Evolutionary conservation across 148 eudicot species (phyloP).

Genomic region (Selenicereus undatus): DNA sequence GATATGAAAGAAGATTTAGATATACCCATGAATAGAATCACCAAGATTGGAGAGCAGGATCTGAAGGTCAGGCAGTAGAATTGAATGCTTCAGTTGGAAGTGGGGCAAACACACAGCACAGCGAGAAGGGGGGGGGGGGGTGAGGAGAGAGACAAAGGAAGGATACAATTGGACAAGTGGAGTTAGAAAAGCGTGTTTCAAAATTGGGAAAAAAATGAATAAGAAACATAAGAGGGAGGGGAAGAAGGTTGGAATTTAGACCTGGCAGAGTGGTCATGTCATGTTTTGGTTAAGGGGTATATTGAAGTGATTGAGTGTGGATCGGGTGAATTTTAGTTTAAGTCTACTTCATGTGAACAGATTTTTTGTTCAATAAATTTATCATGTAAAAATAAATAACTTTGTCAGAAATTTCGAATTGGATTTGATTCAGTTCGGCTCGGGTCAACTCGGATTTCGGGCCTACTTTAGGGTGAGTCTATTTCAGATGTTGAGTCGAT

Average conservation of each 20-base stretch:
- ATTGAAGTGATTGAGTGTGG: too few species aligned
- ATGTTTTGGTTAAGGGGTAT: too few species aligned
- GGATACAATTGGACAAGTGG: conserved; percentile 26
- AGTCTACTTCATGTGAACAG: too few species aligned
- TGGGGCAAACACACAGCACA: conserved; percentile 31
- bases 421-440: too few species aligned
- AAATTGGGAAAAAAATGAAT: not conserved
- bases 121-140: not conserved
- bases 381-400: too few species aligned
- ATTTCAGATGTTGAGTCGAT: too few species aligned
- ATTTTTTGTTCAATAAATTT: too few species aligned
- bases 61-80: conserved; percentile 11
- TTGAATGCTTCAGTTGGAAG: conserved; percentile 29
- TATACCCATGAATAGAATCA: not conserved
- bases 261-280: too few species aligned
- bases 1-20: not conserved
- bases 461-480: too few species aligned
- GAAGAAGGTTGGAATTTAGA: not conserved
- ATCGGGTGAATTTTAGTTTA: too few species aligned
- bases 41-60: conserved; percentile 2
- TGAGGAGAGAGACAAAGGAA: conserved; percentile 11
- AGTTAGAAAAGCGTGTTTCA: conserved; percentile 15
- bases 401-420: too few species aligned
- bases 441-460: too few species aligned
- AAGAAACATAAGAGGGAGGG: not conserved